Evolutionary conservation across 768 basidiomycete genomes (phyloP).

Genomic region (Lactifluus subvellereus): DNA sequence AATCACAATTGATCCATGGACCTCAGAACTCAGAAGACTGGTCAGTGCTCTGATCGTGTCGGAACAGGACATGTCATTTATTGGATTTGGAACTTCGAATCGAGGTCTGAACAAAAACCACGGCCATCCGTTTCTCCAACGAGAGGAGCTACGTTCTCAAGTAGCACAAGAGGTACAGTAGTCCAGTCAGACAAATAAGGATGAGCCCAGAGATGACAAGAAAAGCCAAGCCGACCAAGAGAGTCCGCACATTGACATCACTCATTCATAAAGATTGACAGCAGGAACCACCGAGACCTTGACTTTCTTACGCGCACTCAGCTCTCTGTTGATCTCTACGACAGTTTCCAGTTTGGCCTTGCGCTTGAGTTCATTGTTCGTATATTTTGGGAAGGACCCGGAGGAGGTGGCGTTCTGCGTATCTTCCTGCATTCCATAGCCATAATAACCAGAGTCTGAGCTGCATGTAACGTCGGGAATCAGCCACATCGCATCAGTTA

Average conservation of each 20-base stretch:
- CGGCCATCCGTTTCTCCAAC: not conserved
- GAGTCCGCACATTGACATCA: not conserved
- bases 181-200: not conserved
- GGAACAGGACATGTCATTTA: not conserved
- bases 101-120: not conserved
- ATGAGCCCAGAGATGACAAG: not conserved
- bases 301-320: conserved; percentile 47
- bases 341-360: conserved; percentile 27
- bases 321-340: conserved; percentile 25
- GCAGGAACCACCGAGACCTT: conserved; percentile 67
- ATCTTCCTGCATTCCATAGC: conserved; percentile 39
- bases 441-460: not conserved
- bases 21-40: not conserved
- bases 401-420: conserved; percentile 28
- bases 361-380: conserved; percentile 32
- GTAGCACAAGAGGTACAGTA: not conserved
- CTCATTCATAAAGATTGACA: conserved; percentile 70
- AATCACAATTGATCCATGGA: not conserved
- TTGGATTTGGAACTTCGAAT: not conserved
- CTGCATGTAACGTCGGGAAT: not conserved
- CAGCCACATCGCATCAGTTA: not conserved
- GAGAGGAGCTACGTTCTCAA: not conserved
- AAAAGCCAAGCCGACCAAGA: not conserved
- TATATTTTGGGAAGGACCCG: conserved; percentile 17
- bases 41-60: not conserved